Evolutionary conservation across 208 protist genomes (phyloP).

Genomic region (Sergeia podlipaevii): DNA sequence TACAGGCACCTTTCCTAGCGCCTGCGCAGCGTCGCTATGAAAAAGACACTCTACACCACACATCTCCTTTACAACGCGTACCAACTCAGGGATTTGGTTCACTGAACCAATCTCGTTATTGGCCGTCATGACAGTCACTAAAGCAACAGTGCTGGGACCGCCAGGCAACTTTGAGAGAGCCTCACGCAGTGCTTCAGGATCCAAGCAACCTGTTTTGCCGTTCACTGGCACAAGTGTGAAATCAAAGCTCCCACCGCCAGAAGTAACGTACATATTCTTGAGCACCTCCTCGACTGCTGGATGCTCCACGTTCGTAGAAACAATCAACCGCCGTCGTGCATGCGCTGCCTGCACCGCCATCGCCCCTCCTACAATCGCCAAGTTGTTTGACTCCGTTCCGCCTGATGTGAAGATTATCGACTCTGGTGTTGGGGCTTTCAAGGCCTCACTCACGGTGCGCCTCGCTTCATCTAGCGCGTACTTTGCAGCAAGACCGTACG

Average conservation of each 20-base stretch:
- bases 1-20: constrained; percentile 96
- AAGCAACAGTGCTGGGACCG: constrained; percentile 36
- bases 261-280: constrained; percentile 21
- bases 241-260: constrained; percentile 7
- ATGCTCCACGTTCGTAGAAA: constrained; percentile 83
- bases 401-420: constrained; percentile 92
- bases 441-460: constrained; percentile 35
- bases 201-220: constrained; percentile 25
- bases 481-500: constrained; percentile 81
- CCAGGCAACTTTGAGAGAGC: constrained; percentile 23
- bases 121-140: constrained; percentile 95
- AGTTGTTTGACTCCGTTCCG: constrained; percentile 94
- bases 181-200: constrained; percentile 24
- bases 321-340: constrained; percentile 35
- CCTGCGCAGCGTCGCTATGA: constrained; percentile 95
- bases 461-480: constrained; percentile 73
- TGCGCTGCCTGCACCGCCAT: constrained; percentile 23
- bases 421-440: constrained; percentile 37
- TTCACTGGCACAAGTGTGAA: constrained; percentile 41
- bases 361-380: constrained; percentile 78
- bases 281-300: constrained; percentile 86
- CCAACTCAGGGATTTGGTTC: constrained; percentile 88
- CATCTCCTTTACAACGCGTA: constrained; percentile 47
- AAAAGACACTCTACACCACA: constrained; percentile 67
- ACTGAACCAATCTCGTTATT: constrained; percentile 96